Evolutionary conservation across 1,139 yeast species (phyloP).

Genomic region (Zygosaccharomyces pseudobailii): DNA sequence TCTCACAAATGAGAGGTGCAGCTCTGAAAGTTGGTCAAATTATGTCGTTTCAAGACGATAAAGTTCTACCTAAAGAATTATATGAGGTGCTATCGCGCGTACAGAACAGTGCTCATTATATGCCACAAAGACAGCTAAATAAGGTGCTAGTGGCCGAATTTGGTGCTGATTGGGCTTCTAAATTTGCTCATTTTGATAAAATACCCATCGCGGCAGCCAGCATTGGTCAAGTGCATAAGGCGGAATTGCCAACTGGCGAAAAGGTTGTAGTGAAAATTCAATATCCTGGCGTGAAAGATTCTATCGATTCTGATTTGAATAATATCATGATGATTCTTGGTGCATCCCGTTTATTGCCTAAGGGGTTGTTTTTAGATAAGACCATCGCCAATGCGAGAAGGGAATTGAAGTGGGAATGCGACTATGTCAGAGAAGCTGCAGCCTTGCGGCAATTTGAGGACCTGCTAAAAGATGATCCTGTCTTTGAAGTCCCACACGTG

Average conservation of each 20-base stretch:
- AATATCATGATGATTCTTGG: conserved; percentile 75
- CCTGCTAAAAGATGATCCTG: conserved; percentile 58
- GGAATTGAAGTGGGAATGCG: conserved; percentile 97
- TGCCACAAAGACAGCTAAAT: conserved; percentile 91
- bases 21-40: conserved; percentile 94
- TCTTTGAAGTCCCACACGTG: conserved; percentile 76
- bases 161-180: conserved; percentile 71
- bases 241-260: conserved; percentile 54
- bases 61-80: conserved; percentile 78
- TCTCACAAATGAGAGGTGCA: conserved; percentile 96
- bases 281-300: conserved; percentile 94
- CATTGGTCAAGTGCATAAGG: conserved; percentile 93
- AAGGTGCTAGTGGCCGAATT: conserved; percentile 67
- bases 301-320: conserved; percentile 90
- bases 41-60: conserved; percentile 87
- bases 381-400: conserved; percentile 90
- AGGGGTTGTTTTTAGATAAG: conserved; percentile 85
- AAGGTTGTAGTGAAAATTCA: conserved; percentile 92
- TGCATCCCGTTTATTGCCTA: conserved; percentile 83
- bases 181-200: conserved; percentile 74
- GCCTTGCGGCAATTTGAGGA: conserved; percentile 67
- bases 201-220: conserved; percentile 97
- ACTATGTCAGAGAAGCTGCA: conserved; percentile 84
- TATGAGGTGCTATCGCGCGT: conserved; percentile 77
- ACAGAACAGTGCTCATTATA: conserved; percentile 91